Evolutionary conservation across 2,329 filamentous ascomycete species (phyloP), one percentile per base, ranked within the genome.

Genomic region (Fusarium redolens): DNA sequence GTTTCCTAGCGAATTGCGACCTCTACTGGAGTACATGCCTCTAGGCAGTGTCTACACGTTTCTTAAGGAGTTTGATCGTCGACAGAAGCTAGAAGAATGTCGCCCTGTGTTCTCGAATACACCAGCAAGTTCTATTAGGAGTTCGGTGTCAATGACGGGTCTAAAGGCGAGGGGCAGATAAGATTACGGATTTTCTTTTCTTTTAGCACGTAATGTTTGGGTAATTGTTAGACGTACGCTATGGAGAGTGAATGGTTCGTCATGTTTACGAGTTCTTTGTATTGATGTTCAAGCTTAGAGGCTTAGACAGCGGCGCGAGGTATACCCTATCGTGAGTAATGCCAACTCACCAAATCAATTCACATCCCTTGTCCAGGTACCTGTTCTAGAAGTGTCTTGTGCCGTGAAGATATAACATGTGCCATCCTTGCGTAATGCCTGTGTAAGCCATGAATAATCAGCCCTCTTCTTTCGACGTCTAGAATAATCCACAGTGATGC

Each of bases 21-120:
- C 74, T 22, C 3, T 75, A 2, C 59, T 75, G 0, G 74, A 75
- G 17, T 75, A 75, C 35, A 75, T 75, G 74, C 74, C 74, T 3
- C 69, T 75, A 0, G 73, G 74, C 0, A 75, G 71, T 48, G 74
- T 75, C 7, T 75, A 75, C 28, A 71, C 74, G 1, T 75, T 75
- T 43, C 56, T 75, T 1, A 75, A 75, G 7, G 74, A 76, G 59
- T 75, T 75, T 43, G 74, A 75, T 37, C 47, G 37, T 17, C 71
- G 71, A 1, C 74, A 75, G 54, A 76, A 62, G 38, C 12, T 63
- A 20, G 69, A 75, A 4, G 71, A 30, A 7, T 22, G 18, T 30
- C 28, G 30, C 0, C 69, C 69, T 9, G 20, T 44, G 13, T 40
- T 68, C 31, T 40, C 44, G 40, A 41, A 37, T 44, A 72, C 73